These are phyloP conservation scores for Nothophytophthora sp. DNA, from an alignment of 352 stramenopile genomes.

Conservation along the genomic window DNA sequence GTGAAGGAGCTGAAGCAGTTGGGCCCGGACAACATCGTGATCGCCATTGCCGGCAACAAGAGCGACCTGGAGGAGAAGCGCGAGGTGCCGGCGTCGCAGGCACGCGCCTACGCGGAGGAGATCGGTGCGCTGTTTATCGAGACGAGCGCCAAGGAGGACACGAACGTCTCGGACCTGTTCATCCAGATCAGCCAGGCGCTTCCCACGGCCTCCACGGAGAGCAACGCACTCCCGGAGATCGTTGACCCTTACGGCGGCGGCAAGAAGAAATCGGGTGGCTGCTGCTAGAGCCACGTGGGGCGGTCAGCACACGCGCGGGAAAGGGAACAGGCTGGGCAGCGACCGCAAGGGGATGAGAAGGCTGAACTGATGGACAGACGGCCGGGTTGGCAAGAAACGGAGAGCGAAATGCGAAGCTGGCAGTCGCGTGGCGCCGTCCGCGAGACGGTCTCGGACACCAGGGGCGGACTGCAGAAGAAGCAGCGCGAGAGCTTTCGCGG, in stretches of 20 bases:
- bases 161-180: slow-evolving; percentile 94
- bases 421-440: no score
- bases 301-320: no score
- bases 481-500: no score
- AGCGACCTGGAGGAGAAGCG: slow-evolving; percentile 90
- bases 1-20: slow-evolving; percentile 93
- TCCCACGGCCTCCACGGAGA: slow-evolving; percentile 68
- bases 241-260: slow-evolving; percentile 82
- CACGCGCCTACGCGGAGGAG: slow-evolving; percentile 91
- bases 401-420: no score
- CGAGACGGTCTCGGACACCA: no score
- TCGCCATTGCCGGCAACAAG: slow-evolving; percentile 96
- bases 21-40: slow-evolving; percentile 93
- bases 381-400: no score
- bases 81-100: slow-evolving; percentile 86
- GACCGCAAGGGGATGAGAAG: no score
- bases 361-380: no score
- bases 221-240: slow-evolving; percentile 84
- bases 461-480: no score
- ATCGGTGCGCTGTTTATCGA: slow-evolving; percentile 93
- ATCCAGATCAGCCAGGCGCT: slow-evolving; percentile 88
- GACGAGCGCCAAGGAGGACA: slow-evolving; percentile 95
- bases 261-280: slow-evolving; percentile 85
- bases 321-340: slow-evolving; percentile 9
- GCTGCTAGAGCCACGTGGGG: slow-evolving; percentile 47